These are phyloP conservation scores for Suillus lakei DNA, from an alignment of 768 basidiomycete species.

Conservation along the genomic window DNA sequence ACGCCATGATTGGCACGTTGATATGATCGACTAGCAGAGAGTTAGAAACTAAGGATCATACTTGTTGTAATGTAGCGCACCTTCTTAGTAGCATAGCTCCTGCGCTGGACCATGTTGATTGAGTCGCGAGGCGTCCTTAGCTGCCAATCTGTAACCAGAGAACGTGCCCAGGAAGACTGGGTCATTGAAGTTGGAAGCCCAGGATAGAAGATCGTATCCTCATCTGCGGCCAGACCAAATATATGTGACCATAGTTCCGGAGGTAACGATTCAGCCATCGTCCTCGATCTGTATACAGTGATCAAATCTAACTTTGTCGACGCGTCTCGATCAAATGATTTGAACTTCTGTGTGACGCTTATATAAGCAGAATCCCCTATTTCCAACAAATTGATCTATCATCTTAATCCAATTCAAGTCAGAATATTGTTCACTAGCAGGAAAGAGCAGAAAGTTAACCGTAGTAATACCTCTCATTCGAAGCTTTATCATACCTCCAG, in stretches of 20 bases:
- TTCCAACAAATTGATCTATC: too few species aligned
- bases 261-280: slow-evolving; percentile 51
- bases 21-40: slow-evolving; percentile 59
- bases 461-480: neutral
- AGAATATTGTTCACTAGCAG: too few species aligned
- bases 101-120: slow-evolving; percentile 58
- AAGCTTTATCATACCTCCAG: neutral
- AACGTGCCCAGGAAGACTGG: slow-evolving; percentile 67
- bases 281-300: neutral
- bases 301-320: too few species aligned
- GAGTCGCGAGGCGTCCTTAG: slow-evolving; percentile 66
- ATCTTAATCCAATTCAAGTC: too few species aligned
- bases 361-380: too few species aligned
- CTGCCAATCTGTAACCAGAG: slow-evolving; percentile 50
- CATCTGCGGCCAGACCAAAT: slow-evolving; percentile 72
- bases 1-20: slow-evolving; percentile 70
- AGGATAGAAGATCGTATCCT: slow-evolving; percentile 68
- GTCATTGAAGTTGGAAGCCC: slow-evolving; percentile 66
- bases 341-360: neutral
- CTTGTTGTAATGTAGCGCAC: slow-evolving; percentile 39
- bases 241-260: slow-evolving; percentile 73
- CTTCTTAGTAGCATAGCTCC: slow-evolving; percentile 71
- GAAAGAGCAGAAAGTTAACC: neutral
- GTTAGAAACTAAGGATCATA: neutral
- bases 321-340: neutral